Base-by-base conservation (phyloP, 345 rosid species). In the Physaria fendleri region DNA sequence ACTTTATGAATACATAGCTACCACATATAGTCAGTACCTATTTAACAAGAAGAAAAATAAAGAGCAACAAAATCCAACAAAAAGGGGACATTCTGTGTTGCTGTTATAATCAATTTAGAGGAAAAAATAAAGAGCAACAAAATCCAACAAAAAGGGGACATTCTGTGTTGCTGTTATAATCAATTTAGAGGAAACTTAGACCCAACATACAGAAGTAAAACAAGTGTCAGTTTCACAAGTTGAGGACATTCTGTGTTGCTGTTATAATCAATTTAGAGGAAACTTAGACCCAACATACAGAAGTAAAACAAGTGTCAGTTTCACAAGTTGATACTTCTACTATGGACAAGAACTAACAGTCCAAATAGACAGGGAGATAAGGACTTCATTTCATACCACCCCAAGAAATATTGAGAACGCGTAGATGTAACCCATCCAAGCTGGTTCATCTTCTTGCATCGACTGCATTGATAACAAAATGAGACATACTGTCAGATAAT, bases 401-500 rank as follows among this genome's bases (percentile, higher is more conserved):
- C 72, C 76, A 66, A 72, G 64, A 60, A 65, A 66, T 25, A 66
- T 65, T 11, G 49, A 61, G 46, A 70, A 71, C 8, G 70, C 67
- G 9, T 72, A 93, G 72, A 93, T 57, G 69, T 93, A 93, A 58
- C 99, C 99, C 49, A 80, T 75, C 80, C 77, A 87, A 71, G 97
- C 90, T 51, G 97, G 96, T 66, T 81, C 92, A 29, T 84, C 92
- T 74, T 68, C 72, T 87, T 93, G 99, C 99, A 93, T 93, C 41
- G 99, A 89, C 99, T 93, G 88, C 78, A 85, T 45, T 21, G 55
- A 38, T 33, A 28, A 57, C 58, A 71, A 30, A 68, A 33, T 49
- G 57, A 47, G 39, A 57, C 39, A 44, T 56, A 16, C 13, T 65
- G 14, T 71, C n/a, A 58, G 54, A 66, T 28, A 16, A 43, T 27